Evolutionary conservation across 768 basidiomycete species (phyloP).

Genomic region (Podaxis carcinomalis): DNA sequence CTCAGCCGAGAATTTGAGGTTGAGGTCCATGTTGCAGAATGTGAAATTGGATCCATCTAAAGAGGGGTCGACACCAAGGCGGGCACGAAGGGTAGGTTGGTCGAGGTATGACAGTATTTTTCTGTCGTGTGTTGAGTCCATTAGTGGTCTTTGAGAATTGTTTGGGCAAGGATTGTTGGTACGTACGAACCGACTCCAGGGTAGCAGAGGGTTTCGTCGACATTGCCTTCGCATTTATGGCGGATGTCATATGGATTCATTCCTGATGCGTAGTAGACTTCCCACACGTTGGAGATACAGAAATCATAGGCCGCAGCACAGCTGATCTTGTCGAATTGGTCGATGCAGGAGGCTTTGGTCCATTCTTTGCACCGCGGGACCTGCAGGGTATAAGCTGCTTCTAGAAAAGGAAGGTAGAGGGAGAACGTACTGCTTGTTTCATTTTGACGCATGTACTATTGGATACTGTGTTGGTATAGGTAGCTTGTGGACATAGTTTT

Average conservation of each 20-base stretch:
- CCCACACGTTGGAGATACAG: slow-evolving; percentile 51
- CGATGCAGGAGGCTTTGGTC: slow-evolving; percentile 52
- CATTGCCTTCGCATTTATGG: slow-evolving; percentile 48
- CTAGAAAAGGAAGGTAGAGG: too few relatives aligned
- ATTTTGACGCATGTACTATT: too few relatives aligned
- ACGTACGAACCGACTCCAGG: slow-evolving; percentile 23
- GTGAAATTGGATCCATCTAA: slow-evolving; percentile 27
- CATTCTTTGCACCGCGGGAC: slow-evolving; percentile 61
- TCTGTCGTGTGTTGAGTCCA: too few relatives aligned
- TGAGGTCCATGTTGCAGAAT: slow-evolving; percentile 35
- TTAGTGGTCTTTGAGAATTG: slow-evolving; percentile 32
- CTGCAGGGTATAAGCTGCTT: slow-evolving; percentile 24
- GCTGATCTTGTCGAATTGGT: slow-evolving; percentile 58
- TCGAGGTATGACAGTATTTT: slow-evolving; percentile 45
- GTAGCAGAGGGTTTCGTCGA: slow-evolving; percentile 52
- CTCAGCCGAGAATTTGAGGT: slow-evolving; percentile 35
- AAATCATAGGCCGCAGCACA: slow-evolving; percentile 61
- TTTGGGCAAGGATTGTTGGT: slow-evolving; percentile 26
- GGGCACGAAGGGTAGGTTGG: slow-evolving; percentile 43
- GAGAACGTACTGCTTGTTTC: too few relatives aligned
- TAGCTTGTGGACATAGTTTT: too few relatives aligned
- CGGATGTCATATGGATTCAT: slow-evolving; percentile 70
- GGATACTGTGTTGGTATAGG: too few relatives aligned
- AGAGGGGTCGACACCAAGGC: slow-evolving; percentile 59
- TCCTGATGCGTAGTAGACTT: slow-evolving; percentile 19